These are phyloP conservation scores for Saxophila tyrrhenica DNA, from an alignment of 495 filamentous ascomycete species.

Conservation along the genomic window DNA sequence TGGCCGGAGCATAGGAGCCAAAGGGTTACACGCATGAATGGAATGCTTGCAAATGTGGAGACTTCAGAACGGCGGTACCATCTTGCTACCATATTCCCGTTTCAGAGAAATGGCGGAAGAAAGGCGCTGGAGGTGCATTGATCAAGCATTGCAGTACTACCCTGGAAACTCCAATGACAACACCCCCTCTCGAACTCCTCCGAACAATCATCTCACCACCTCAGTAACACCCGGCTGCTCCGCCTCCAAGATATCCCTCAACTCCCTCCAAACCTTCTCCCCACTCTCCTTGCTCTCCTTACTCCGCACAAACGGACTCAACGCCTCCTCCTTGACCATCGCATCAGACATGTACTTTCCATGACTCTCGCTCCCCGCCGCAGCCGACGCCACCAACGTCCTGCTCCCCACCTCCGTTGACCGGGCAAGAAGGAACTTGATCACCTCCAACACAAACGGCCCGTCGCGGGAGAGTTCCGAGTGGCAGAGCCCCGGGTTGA, in stretches of 20 bases:
- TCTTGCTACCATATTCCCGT: too few species aligned
- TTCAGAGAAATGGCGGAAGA: too few species aligned
- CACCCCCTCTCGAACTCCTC: background rate
- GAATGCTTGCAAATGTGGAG: too few species aligned
- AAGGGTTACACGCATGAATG: too few species aligned
- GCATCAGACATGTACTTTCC: conserved; percentile 24
- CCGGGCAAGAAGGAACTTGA: conserved; percentile 19
- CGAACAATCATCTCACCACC: background rate
- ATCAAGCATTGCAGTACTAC: too few species aligned
- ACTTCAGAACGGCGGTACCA: too few species aligned
- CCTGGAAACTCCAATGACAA: too few species aligned
- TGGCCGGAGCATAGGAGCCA: too few species aligned
- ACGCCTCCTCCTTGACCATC: conserved; percentile 7
- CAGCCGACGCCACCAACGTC: conserved; percentile 30
- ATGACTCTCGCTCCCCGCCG: conserved; percentile 26
- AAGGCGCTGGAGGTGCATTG: too few species aligned
- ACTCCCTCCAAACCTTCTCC: conserved; percentile 21
- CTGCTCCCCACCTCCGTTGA: conserved; percentile 31
- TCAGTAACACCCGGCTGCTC: conserved; percentile 18
- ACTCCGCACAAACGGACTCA: conserved; percentile 5
- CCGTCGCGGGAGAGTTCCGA: conserved; percentile 23
- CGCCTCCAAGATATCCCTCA: conserved; percentile 18
- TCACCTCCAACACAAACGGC: background rate
- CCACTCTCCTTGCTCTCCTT: conserved; percentile 15
- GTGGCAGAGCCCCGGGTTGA: conserved; percentile 29